These are phyloP conservation scores for Solanum etuberosum DNA, from an alignment of 257 asterid species.

Conservation along the genomic window DNA sequence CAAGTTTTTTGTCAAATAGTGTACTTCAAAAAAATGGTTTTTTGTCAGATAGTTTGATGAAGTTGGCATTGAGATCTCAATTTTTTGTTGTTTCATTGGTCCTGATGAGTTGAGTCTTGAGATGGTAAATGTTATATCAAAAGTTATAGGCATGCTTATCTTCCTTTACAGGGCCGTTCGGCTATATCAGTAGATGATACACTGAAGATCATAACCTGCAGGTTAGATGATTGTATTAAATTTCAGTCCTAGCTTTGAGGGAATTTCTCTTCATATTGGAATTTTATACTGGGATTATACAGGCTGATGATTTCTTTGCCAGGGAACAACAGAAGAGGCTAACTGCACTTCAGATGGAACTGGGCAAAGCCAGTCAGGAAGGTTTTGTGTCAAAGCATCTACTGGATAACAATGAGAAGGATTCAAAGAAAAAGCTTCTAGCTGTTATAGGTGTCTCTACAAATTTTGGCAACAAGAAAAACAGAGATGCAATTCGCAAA, in stretches of 20 bases:
- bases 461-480: slow-evolving; percentile 60
- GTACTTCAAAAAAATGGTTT: background rate
- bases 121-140: background rate
- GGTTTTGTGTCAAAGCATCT: slow-evolving; percentile 50
- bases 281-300: background rate
- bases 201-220: slow-evolving; percentile 64
- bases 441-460: slow-evolving; percentile 72
- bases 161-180: slow-evolving; percentile 51
- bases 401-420: slow-evolving; percentile 26
- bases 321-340: slow-evolving; percentile 73
- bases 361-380: slow-evolving; percentile 67
- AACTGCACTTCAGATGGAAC: slow-evolving; percentile 52
- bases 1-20: background rate
- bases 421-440: slow-evolving; percentile 49
- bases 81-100: background rate
- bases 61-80: background rate
- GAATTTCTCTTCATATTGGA: background rate
- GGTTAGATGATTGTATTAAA: slow-evolving; percentile 26
- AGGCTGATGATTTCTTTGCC: slow-evolving; percentile 18
- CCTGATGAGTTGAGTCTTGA: background rate
- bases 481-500: slow-evolving; percentile 83
- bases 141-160: background rate
- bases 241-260: background rate
- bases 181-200: slow-evolving; percentile 75
- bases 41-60: background rate